phyloP scores from a whole-genome alignment of 2,329 filamentous ascomycete species.

The Verticillium albo-atrum region DNA sequence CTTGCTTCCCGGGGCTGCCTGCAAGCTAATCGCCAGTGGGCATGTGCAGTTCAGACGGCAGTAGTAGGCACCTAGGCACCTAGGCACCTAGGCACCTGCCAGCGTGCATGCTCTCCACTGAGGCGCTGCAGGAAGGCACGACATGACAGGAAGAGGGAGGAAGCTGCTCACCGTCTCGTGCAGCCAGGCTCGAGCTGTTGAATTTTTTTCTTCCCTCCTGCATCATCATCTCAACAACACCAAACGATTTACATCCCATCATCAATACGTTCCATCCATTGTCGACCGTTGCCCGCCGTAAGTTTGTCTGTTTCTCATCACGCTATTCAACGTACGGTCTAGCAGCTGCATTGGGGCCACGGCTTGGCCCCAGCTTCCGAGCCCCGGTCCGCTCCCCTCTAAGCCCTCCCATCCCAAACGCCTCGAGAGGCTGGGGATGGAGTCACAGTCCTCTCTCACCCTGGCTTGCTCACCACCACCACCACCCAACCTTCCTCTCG shows the following conservation, averaged over 20 bases:
- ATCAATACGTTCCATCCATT: neutral
- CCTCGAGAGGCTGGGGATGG: neutral
- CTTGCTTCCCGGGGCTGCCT: neutral
- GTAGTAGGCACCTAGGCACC: neutral
- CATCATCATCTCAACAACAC: neutral
- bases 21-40: neutral
- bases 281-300: neutral
- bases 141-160: neutral
- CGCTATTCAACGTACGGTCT: neutral
- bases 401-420: neutral
- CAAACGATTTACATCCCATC: neutral
- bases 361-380: neutral
- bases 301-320: neutral
- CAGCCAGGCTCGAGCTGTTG: neutral
- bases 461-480: neutral
- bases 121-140: neutral
- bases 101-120: neutral
- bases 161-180: neutral
- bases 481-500: neutral
- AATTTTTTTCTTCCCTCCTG: neutral
- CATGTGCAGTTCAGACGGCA: neutral
- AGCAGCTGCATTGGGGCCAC: neutral
- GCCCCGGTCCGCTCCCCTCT: neutral
- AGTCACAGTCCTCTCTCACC: neutral
- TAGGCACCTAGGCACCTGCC: neutral